Conservation (phyloP, 257 asterid species). For the Voacanga thouarsii region DNA sequence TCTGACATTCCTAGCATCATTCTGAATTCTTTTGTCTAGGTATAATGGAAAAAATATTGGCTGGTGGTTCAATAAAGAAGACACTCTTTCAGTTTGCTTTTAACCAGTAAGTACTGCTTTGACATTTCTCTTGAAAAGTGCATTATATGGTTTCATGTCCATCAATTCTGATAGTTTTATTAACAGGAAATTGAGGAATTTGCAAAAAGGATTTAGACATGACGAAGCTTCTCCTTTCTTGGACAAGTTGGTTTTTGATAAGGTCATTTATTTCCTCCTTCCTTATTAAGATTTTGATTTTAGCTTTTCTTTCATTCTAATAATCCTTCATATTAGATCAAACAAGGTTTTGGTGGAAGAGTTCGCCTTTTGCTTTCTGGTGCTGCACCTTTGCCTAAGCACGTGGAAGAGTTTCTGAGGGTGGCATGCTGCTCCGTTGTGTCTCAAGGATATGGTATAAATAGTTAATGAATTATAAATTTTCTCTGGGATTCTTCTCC, state of each 20-base stretch:
- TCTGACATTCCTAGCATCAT: slow-evolving; percentile 2
- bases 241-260: slow-evolving; percentile 79
- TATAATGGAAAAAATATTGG: slow-evolving; percentile 67
- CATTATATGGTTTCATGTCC: not conserved
- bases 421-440: slow-evolving; percentile 77
- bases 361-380: slow-evolving; percentile 89
- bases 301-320: not conserved
- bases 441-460: slow-evolving; percentile 88
- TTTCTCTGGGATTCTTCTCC: not conserved
- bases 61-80: slow-evolving; percentile 75
- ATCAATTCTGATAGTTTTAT: not conserved
- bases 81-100: slow-evolving; percentile 67
- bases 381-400: slow-evolving; percentile 90
- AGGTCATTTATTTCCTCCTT: slow-evolving; percentile 38
- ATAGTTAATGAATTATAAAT: not conserved
- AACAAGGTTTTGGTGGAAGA: slow-evolving; percentile 88
- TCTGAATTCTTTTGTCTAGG: slow-evolving; percentile 33
- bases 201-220: slow-evolving; percentile 74
- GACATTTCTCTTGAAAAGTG: not conserved
- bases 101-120: slow-evolving; percentile 53
- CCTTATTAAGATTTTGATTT: not conserved
- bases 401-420: slow-evolving; percentile 83
- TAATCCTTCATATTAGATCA: slow-evolving; percentile 42
- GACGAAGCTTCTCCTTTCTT: slow-evolving; percentile 85
- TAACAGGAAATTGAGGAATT: slow-evolving; percentile 73